Evolutionary conservation across 108 stramenopile genomes (phyloP).

Genomic region (Nannochloropsis salina): DNA sequence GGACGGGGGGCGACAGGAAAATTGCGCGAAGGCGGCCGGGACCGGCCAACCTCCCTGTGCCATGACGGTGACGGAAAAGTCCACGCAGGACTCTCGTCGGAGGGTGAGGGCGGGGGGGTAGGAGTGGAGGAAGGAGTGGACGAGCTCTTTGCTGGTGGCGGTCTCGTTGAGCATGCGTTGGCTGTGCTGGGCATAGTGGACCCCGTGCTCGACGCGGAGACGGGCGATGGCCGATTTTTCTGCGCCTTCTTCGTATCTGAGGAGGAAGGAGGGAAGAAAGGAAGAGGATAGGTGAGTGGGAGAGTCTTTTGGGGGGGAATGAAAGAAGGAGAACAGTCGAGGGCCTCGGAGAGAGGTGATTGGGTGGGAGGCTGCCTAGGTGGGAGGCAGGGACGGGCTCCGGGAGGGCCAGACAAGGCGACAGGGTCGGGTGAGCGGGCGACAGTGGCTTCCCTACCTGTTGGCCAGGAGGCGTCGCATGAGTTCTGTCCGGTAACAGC

Average conservation of each 20-base stretch:
- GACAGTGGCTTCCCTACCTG: not conserved
- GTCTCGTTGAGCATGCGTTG: conserved; percentile 4
- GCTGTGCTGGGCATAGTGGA: not conserved
- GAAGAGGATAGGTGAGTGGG: too few relatives aligned
- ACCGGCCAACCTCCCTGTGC: not conserved
- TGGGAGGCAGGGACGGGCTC: too few relatives aligned
- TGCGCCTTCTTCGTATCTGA: not conserved
- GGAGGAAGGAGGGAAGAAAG: not conserved
- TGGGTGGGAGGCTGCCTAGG: too few relatives aligned
- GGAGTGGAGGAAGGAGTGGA: not conserved
- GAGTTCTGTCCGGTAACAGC: not conserved
- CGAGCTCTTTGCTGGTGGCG: not conserved
- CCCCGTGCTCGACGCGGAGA: not conserved
- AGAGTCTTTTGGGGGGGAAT: too few relatives aligned
- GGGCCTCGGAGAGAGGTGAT: too few relatives aligned
- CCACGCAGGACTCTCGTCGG: not conserved
- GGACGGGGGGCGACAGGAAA: not conserved
- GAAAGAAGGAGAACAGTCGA: too few relatives aligned
- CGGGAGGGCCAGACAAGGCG: too few relatives aligned
- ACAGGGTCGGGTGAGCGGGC: too few relatives aligned
- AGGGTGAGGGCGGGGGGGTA: not conserved
- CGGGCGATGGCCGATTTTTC: not conserved
- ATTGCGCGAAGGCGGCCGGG: not conserved
- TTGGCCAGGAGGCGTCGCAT: not conserved
- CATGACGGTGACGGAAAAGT: not conserved